A percentile compares a stretch with the other conserved stretches of the same genome.
phyloP scores from a whole-genome alignment of 2,329 filamentous ascomycete genomes.

The Pseudogymnoascus sp. region DNA sequence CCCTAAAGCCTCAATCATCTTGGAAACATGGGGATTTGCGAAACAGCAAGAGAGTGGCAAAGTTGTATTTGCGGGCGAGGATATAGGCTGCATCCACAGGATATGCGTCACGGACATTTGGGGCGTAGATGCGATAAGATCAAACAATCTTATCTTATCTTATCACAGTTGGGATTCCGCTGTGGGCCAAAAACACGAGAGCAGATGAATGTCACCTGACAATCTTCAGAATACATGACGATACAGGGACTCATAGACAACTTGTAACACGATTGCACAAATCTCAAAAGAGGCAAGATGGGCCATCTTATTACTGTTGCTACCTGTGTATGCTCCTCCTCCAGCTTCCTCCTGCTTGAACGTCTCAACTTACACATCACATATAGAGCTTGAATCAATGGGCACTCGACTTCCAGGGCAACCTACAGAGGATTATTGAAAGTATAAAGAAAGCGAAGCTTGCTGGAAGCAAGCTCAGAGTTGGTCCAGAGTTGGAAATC shows the following conservation, averaged over 20 bases:
- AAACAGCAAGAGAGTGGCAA: background rate
- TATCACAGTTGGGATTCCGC: too few relatives aligned
- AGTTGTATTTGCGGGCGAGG: background rate
- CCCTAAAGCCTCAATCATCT: background rate
- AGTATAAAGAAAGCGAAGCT: constrained; percentile 48
- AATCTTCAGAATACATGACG: background rate
- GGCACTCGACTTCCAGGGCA: constrained; percentile 53
- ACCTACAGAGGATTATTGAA: constrained; percentile 50
- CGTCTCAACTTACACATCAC: background rate
- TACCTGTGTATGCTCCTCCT: background rate
- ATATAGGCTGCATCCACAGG: background rate
- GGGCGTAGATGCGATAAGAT: background rate
- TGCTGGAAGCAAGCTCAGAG: constrained; percentile 46
- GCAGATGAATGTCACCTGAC: too few relatives aligned
- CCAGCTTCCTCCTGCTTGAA: background rate
- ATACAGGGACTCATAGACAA: background rate
- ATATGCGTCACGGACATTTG: background rate
- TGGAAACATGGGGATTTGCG: background rate
- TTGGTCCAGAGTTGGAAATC: constrained; percentile 40
- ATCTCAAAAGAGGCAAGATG: background rate
- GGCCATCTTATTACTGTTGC: background rate
- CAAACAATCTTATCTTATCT: too few relatives aligned
- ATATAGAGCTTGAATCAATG: constrained; percentile 32
- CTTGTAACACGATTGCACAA: background rate
- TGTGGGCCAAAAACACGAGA: too few relatives aligned